Base-by-base conservation (phyloP, 768 basidiomycete genomes). In the Calocera viscosa region DNA sequence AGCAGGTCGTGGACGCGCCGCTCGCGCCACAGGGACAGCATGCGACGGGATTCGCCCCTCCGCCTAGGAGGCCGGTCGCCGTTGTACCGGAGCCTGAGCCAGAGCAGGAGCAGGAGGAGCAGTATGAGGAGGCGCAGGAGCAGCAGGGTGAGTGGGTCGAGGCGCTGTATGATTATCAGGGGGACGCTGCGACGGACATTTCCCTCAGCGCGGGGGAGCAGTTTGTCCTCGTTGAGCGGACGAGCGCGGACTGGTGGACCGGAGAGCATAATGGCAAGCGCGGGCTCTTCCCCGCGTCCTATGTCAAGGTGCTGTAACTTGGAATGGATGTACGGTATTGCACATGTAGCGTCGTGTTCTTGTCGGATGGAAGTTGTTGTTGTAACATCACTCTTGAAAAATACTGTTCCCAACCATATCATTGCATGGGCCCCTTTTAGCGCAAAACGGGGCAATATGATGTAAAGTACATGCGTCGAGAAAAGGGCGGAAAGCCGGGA, bases 211-310 rank as follows among this genome's bases (percentile, higher is more conserved):
- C 73, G 35, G 76, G 76, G 22, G 75, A 78, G 35, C 49, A 72
- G 43, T 75, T 79, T 47, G 72, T 73, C 41, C 70, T 75, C 39
- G 66, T 76, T 22, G 73, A 75, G 64, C 19, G 64, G 67, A 76
- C 74, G 67, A 71, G 74, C 40, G 77, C 78, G 49, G 78, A 79
- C 67, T 79, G 78, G 78, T 76, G 75, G 75, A 77, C 74, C 22
- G 78, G 78, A 1, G 74, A 72, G 65, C 49, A 76, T 35, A 72
- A 74, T 47, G 77, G 78, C 1, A 64, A 65, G 65, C 66, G 68
- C 1, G 78, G 78, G 49, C 73, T 78, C 65, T 79, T 79, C 73
- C 78, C 78, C 5, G 32, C 63, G 0, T 49, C 68, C 1, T 73
- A 73, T 65, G 72, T 69, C 26, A 68, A 71, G 41, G 65, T 47